Evolutionary conservation across 192 early-diverging fungal species (phyloP).

Genomic region (Phycomyces nitens): DNA sequence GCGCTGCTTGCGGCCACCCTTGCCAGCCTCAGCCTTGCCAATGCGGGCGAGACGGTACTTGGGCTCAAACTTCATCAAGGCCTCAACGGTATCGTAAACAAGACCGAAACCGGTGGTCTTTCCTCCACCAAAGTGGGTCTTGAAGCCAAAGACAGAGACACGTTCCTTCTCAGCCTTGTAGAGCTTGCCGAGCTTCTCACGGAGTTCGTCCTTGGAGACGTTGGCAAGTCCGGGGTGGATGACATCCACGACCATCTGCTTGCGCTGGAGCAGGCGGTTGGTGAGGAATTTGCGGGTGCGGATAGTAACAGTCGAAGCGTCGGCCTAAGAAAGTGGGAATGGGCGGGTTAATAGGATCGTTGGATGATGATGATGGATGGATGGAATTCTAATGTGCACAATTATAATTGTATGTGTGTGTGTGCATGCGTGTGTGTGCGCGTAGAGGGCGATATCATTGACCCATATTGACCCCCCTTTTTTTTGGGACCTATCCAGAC

Average conservation of each 20-base stretch:
- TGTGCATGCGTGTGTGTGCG: too few species aligned
- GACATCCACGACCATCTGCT: slow-evolving; percentile 97
- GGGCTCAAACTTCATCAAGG: slow-evolving; percentile 98
- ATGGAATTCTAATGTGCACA: not conserved
- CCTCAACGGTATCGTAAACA: slow-evolving; percentile 92
- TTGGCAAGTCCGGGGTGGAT: slow-evolving; percentile 93
- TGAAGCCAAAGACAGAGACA: slow-evolving; percentile 93
- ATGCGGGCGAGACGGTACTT: slow-evolving; percentile 84
- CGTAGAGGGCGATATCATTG: not conserved
- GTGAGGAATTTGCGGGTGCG: slow-evolving; percentile 99
- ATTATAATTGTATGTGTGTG: too few species aligned
- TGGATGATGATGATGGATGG: not conserved
- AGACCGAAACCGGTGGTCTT: slow-evolving; percentile 92
- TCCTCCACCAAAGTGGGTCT: slow-evolving; percentile 95
- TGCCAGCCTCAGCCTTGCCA: slow-evolving; percentile 63
- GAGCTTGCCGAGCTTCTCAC: slow-evolving; percentile 91
- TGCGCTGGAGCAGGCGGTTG: slow-evolving; percentile 95
- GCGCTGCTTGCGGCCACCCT: slow-evolving; percentile 92
- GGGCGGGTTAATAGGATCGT: not conserved
- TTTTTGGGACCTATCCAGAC: not conserved
- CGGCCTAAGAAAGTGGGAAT: slow-evolving; percentile 23
- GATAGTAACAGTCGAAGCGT: slow-evolving; percentile 80
- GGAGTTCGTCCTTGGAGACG: slow-evolving; percentile 87
- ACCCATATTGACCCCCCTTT: not conserved
- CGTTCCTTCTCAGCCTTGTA: slow-evolving; percentile 90